Base-by-base conservation (phyloP, 306 rosid species). In the Rosa rugosa region DNA sequence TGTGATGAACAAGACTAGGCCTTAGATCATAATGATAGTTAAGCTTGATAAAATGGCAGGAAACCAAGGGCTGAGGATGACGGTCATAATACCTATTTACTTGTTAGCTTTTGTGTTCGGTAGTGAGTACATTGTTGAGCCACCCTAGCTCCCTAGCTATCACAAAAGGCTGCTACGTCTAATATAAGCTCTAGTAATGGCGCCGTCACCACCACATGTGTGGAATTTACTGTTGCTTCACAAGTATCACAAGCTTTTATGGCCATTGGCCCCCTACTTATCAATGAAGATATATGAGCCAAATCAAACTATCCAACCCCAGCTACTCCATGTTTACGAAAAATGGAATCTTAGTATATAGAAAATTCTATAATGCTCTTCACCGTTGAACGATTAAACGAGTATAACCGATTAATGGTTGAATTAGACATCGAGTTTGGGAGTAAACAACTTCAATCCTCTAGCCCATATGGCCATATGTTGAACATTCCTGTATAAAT, bases 101-200 rank as follows among this genome's bases (percentile, higher is more conserved):
- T 63, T 6, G 10, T 11, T 12, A 62, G 41, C 69, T 10, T 11
- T 5, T 0, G 6, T 27, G 18, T 14, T 27, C 20, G 69, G 11
- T 5, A 63, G 38, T 12, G 10, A 22, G 4, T 23, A 31, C 20
- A 36, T 13, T 63, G 69, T 56, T 56, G 63, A 63, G 69, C 69
- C 42, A 63, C 42, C 69, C 69, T 31, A 63, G 68, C 68, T 31
- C 41, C 68, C 68, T 31, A 63, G 69, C 69, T 31, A 63, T 6
- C 4, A 5, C 18, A 42, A 11, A 62, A 18, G 13, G 67, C 36
- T 4, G 67, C 40, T 62, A 2, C 7, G 5, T 62, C 67, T 27
- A 25, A 1, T 44, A 44, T 8, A 1, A 44, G 11, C 46, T 44
- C 46, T 44, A 63, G 69, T 63, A 31, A 63, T 63, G 40, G n/a